phyloP scores from a whole-genome alignment of 176 grass and related monocot species.

The Oryza meyeriana region DNA sequence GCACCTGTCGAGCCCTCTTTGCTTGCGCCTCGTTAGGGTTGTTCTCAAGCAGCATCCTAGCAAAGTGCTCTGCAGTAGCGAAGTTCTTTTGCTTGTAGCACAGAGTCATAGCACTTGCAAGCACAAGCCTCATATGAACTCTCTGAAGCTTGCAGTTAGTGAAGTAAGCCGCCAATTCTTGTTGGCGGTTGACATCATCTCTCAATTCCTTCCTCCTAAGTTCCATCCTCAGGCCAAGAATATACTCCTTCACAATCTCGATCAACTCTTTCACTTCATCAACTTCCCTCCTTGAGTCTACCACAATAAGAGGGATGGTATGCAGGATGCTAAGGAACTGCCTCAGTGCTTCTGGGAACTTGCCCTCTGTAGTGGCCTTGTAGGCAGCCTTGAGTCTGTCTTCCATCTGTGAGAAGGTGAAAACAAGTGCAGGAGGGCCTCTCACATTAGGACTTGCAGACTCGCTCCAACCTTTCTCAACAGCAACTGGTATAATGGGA shows the following conservation, averaged over 20 bases:
- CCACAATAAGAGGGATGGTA: slow-evolving; percentile 74
- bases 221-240: slow-evolving; percentile 87
- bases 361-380: slow-evolving; percentile 80
- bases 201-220: slow-evolving; percentile 80
- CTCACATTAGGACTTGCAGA: slow-evolving; percentile 88
- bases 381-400: slow-evolving; percentile 91
- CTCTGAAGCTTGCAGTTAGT: slow-evolving; percentile 97
- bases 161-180: slow-evolving; percentile 93
- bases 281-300: slow-evolving; percentile 87
- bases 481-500: slow-evolving; percentile 69
- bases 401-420: slow-evolving; percentile 87
- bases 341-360: slow-evolving; percentile 78
- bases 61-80: slow-evolving; percentile 76
- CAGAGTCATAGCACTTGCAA: slow-evolving; percentile 68
- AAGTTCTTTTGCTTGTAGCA: slow-evolving; percentile 77
- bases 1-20: slow-evolving; percentile 78
- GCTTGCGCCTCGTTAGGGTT: slow-evolving; percentile 68
- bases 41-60: slow-evolving; percentile 83
- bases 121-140: slow-evolving; percentile 85
- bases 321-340: slow-evolving; percentile 86
- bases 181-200: slow-evolving; percentile 62
- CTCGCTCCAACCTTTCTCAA: slow-evolving; percentile 96
- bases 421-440: slow-evolving; percentile 78
- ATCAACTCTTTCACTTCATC: slow-evolving; percentile 97
- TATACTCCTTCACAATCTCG: slow-evolving; percentile 87